Evolutionary conservation across 108 stramenopile genomes (phyloP), one percentile per base, ranked within the genome.

Genomic region (Seminavis robusta): DNA sequence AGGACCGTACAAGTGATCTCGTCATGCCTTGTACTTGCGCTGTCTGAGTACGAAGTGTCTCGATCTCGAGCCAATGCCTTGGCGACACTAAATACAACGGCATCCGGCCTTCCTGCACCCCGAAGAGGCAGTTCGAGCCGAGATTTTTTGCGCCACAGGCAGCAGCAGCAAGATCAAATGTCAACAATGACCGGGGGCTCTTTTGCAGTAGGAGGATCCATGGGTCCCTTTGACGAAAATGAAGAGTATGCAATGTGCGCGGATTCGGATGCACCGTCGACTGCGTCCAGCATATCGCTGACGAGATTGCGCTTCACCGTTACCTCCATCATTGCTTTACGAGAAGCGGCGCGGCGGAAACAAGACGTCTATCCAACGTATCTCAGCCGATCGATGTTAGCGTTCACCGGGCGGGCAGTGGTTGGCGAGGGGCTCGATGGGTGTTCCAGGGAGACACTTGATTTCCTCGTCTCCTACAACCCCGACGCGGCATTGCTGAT

Each of bases 41-140:
- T 91, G 43, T 79, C 86, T 15, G 90, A 91, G 33, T 85, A 79
- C 52, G 90, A 91, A 59, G 76, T 86, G 1, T 78, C 84, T 30
- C 64, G 76, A 26, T 69, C 64, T 34, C 65, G 83, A 29, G 84
- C 86, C n/a, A 70, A 72, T 39, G 77, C 73, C 0, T 65, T 91
- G 37, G 66, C 76, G 11, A 71, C 60, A 16, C 36, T 78, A 21
- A 73, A 74, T 34, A 56, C 69, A 26, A 41, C 29, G 7, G 36
- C 52, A n/a, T n/a, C n/a, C n/a, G n/a, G 36, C 36, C 30, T 27
- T 55, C 38, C 13, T 13, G 23, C 26, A 9, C 15, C 10, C 16
- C 9, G 23, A 47, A 59, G 26, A 33, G 28, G n/a, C 36, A 37
- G 10, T 10, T 13, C 36, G 36, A 13, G 11, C 36, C 36, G 36